Base-by-base conservation (phyloP, 2,329 filamentous ascomycete species). In the Chaetomium sp. region DNA sequence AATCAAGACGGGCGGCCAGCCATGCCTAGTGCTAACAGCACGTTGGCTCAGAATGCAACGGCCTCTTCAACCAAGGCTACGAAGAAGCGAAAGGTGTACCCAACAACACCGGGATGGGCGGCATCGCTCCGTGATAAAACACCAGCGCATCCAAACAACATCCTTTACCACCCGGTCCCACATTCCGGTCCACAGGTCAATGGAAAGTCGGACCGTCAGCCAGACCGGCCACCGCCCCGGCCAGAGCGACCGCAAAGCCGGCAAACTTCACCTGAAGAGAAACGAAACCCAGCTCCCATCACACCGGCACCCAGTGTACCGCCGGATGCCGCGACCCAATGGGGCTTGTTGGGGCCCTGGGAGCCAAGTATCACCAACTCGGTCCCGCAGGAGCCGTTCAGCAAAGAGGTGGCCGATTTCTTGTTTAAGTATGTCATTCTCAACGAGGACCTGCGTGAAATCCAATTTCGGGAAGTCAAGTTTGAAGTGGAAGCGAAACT, bases 401-500 rank as follows among this genome's bases (percentile, higher is more conserved):
- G 84, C n/a, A 87, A 85, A 64, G 70, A 77, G 14, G 79, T 95
- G n/a, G 88, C 87, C 59, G 88, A 95, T 67, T 95, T 91, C 65
- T 74, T 96, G 9, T 95, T 85, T 67, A 69, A 81, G 48, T 78
- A 87, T 54, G 85, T 94, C 14, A 78, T 94, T 6, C 75, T 79
- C 51, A 83, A 84, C 58, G 76, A 80, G n/a, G 82, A 88, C 61
- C 77, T 85, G 40, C 79, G 79, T 36, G 83, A 87, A 62, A 80
- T 87, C 19, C 71, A 75, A 12, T 79, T 80, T 51, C 78, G 81
- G 12, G 84, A 83, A 6, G 86, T 91, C 11, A 81, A 89, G 58
- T 85, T 96, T 52, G 94, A 99, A 71, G 88, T 99, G 53, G 94
- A 99, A 73, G 94, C 91, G 8, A 97, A 97, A 70, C 77, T 97